phyloP scores from a whole-genome alignment of 1,139 yeast species.

The Yamadazyma pseudoaaseri region DNA sequence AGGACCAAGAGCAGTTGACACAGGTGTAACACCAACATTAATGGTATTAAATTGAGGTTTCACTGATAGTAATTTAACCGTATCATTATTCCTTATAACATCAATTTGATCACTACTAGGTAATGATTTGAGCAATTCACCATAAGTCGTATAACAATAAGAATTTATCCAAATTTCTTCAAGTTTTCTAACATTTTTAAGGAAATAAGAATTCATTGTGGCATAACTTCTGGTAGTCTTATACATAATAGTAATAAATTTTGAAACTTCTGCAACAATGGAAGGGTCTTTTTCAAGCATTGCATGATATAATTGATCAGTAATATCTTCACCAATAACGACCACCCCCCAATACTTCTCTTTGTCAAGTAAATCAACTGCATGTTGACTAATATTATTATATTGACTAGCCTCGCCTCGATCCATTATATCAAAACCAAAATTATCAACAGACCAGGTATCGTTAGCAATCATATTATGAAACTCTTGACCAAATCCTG shows the following conservation, averaged over 20 bases:
- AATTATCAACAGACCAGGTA: slow-evolving; percentile 9
- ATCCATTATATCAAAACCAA: slow-evolving; percentile 4
- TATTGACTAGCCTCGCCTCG: neutral
- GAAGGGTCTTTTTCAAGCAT: slow-evolving; percentile 23
- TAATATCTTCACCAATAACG: slow-evolving; percentile 45
- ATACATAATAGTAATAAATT: slow-evolving; percentile 36
- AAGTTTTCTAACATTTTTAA: slow-evolving; percentile 25
- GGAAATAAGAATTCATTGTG: slow-evolving; percentile 1
- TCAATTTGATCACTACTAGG: slow-evolving; percentile 1
- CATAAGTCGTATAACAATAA: slow-evolving; percentile 8
- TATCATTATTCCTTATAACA: slow-evolving; percentile 14
- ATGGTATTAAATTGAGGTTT: slow-evolving; percentile 20
- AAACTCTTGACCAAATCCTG: slow-evolving; percentile 34
- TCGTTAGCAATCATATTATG: slow-evolving; percentile 19
- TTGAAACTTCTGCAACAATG: slow-evolving; percentile 14
- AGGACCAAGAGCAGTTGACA: slow-evolving; percentile 30
- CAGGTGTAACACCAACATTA: slow-evolving; percentile 22
- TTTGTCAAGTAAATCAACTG: slow-evolving; percentile 39
- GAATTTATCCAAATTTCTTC: slow-evolving; percentile 22
- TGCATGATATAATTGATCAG: slow-evolving; percentile 33
- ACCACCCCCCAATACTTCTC: slow-evolving; percentile 56
- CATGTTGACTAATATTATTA: slow-evolving; percentile 25
- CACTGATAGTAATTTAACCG: slow-evolving; percentile 20
- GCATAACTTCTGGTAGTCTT: slow-evolving; percentile 55
- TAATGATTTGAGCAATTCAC: slow-evolving; percentile 2